A percentile compares a stretch with the other conserved stretches of the same genome.
Evolutionary conservation across 1,284 basidiomycete genomes (phyloP).

Genomic region (Ustilago xerochloae): DNA sequence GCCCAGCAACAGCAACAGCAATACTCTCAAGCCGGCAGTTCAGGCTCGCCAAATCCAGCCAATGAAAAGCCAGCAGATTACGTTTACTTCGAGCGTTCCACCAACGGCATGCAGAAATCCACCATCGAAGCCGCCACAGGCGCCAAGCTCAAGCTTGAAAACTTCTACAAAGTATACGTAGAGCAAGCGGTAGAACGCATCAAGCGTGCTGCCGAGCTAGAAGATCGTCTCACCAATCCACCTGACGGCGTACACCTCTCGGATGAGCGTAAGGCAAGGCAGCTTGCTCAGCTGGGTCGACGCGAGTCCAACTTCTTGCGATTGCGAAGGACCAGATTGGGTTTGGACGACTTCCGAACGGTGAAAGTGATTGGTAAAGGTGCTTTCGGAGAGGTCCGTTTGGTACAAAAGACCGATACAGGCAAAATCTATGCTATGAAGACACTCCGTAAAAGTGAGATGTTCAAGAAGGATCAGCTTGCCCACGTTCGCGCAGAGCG

Average conservation of each 20-base stretch:
- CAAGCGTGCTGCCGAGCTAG: constrained; percentile 89
- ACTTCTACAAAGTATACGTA: constrained; percentile 95
- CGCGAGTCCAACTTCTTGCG: constrained; percentile 84
- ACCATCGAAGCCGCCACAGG: constrained; percentile 91
- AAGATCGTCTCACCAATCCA: constrained; percentile 77
- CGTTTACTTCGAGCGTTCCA: constrained; percentile 94
- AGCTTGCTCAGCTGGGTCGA: constrained; percentile 88
- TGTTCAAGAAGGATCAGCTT: constrained; percentile 98
- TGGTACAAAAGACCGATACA: constrained; percentile 96
- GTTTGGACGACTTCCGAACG: constrained; percentile 91
- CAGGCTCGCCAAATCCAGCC: constrained; percentile 40
- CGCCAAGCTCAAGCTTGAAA: constrained; percentile 95
- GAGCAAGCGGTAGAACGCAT: constrained; percentile 90
- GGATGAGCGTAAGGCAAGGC: constrained; percentile 88
- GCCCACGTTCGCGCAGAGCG: constrained; percentile 98
- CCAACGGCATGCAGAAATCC: constrained; percentile 83
- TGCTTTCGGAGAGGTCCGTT: constrained; percentile 95
- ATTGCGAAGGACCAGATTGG: constrained; percentile 89
- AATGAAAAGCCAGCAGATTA: constrained; percentile 75
- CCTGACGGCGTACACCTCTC: constrained; percentile 57
- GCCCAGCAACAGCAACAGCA: constrained; percentile 9
- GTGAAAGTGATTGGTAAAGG: constrained; percentile 99
- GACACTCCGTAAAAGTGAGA: constrained; percentile 95
- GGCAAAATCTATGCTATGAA: constrained; percentile 99
- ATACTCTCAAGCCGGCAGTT: constrained; percentile 23